Evolutionary conservation across 2,329 filamentous ascomycete genomes (phyloP), one percentile per base, ranked within the genome.

Genomic region (Hymenotorrendiella dingleyae): DNA sequence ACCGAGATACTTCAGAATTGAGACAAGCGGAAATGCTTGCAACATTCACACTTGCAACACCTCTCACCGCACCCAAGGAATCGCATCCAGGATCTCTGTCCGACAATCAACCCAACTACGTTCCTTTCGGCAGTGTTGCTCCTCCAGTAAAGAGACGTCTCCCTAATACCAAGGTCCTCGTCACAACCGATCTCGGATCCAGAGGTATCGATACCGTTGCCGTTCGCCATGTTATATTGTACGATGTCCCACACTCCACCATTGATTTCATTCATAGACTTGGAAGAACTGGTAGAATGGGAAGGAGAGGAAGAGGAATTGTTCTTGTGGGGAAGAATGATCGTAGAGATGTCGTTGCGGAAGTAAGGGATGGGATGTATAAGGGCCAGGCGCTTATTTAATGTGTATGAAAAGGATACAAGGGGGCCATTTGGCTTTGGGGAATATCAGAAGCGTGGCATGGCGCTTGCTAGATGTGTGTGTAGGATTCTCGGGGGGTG

Each of bases 201-300:
- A 72, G 93, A 54, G 93, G 93, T 49, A 95, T 98, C 56, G 93
- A 98, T 64, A 98, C 93, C 0, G 67, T 96, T 22, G 84, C 87
- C 14, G 91, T 97, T 14, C 78, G 86, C 44, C 87, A 94, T 54
- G 93, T 98, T 40, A 83, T 98, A 42, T 68, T 98, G 20, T 97
- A 95, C 64, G 89, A 98, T 62, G 91, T 98, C n/a, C 93, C 93
- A 4, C 91, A 97, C 61, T 94, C 87, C 0, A 94, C 89, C 0
- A 94, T 98, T 47, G 94, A 98, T 64, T 98, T 98, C 58, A 96
- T 98, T 58, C 94, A 98, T 65, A 84, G 94, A 12, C 78, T 97
- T 4, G 93, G 93, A 12, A 78, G 93, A 44, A 88, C 93, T 1
- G 93, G 93, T 0, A 78, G 93, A 24, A 97, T 97, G 88, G 89